phyloP scores from a whole-genome alignment of 1,284 basidiomycete species.

The Erythrobasidium hasegawianum region DNA sequence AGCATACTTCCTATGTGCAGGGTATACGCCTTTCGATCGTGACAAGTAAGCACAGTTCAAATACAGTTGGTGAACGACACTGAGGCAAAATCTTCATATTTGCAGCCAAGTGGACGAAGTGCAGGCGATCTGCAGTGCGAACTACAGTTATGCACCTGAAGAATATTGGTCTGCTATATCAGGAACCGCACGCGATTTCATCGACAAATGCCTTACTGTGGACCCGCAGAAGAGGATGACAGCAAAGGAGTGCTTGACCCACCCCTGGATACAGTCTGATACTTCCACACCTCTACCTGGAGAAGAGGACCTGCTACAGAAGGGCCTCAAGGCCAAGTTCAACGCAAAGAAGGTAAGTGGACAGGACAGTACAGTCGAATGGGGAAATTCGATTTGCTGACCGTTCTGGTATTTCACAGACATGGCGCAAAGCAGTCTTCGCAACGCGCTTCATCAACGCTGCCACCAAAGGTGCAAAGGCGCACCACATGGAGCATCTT shows the following conservation, averaged over 20 bases:
- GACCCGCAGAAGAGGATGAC: slow-evolving; percentile 75
- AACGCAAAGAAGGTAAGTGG: slow-evolving; percentile 79
- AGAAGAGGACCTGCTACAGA: slow-evolving; percentile 41
- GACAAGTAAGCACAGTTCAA: slow-evolving; percentile 57
- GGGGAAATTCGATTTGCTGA: too few relatives aligned
- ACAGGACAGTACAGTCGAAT: too few relatives aligned
- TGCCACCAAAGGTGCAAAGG: slow-evolving; percentile 63
- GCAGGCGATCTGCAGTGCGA: slow-evolving; percentile 83
- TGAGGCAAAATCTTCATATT: too few relatives aligned
- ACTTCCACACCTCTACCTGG: slow-evolving; percentile 43
- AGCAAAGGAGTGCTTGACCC: slow-evolving; percentile 60
- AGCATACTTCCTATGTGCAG: slow-evolving; percentile 64
- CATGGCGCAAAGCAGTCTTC: slow-evolving; percentile 80
- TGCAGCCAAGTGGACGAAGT: slow-evolving; percentile 45
- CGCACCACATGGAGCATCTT: slow-evolving; percentile 48
- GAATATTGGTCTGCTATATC: slow-evolving; percentile 54
- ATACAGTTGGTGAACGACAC: too few relatives aligned
- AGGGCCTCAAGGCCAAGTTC: slow-evolving; percentile 80
- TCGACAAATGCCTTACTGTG: slow-evolving; percentile 72
- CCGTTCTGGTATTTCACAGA: slow-evolving; percentile 2
- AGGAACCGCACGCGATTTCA: slow-evolving; percentile 74
- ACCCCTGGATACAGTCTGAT: slow-evolving; percentile 65
- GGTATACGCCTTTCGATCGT: slow-evolving; percentile 73
- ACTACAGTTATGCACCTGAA: slow-evolving; percentile 81
- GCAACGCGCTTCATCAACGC: slow-evolving; percentile 72